These are phyloP conservation scores for Globisporangium orthogonon DNA, from an alignment of 352 stramenopile genomes.

Conservation along the genomic window DNA sequence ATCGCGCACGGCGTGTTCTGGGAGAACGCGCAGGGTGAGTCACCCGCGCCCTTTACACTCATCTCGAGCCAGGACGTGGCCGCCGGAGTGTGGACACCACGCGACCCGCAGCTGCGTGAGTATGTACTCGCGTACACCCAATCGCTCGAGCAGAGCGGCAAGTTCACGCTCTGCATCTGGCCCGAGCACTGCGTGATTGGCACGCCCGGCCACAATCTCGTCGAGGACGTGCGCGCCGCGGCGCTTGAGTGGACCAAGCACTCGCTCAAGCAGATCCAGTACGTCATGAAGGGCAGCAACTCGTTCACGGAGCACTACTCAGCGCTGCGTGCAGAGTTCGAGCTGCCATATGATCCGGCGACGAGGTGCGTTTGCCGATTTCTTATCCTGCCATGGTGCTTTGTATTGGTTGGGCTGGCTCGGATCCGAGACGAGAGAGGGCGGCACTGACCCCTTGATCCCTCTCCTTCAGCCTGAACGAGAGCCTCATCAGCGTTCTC, in stretches of 20 bases:
- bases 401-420: neutral
- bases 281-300: constrained; percentile 93
- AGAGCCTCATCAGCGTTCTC: constrained; percentile 80
- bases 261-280: constrained; percentile 66
- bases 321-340: constrained; percentile 90
- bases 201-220: constrained; percentile 86
- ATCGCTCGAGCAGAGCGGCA: constrained; percentile 78
- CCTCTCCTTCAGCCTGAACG: constrained; percentile 58
- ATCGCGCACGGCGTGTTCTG: constrained; percentile 95
- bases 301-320: constrained; percentile 97
- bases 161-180: constrained; percentile 95
- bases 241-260: constrained; percentile 82
- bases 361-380: constrained; percentile 33
- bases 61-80: constrained; percentile 86
- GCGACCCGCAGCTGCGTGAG: constrained; percentile 55
- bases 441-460: neutral
- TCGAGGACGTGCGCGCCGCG: constrained; percentile 73
- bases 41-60: constrained; percentile 89
- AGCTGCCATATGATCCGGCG: constrained; percentile 59
- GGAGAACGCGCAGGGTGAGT: constrained; percentile 51
- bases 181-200: constrained; percentile 96
- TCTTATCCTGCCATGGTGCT: neutral
- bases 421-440: neutral
- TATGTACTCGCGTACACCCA: constrained; percentile 91
- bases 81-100: constrained; percentile 45